Percentiles rank a stretch among this genome's conserved stretches.
Evolutionary conservation across 331 rosid species (phyloP).

Genomic region (Cydonia oblonga): DNA sequence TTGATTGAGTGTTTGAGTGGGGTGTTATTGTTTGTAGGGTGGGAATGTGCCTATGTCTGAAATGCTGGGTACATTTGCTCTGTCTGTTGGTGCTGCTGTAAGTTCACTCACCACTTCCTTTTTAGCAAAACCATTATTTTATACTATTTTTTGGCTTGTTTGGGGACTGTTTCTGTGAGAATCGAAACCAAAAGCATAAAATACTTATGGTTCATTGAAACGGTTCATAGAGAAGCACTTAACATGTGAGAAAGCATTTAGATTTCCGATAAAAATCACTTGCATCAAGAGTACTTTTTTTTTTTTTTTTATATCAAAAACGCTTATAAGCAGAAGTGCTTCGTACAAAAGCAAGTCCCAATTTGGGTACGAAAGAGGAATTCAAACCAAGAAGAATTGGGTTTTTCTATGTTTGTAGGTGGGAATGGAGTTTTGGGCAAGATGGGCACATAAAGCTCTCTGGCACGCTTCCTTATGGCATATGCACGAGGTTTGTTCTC

Average conservation of each 20-base stretch:
- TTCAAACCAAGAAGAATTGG: no score
- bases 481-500: slow-evolving; percentile 90
- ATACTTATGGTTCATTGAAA: no score
- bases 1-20: no score
- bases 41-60: slow-evolving; percentile 63
- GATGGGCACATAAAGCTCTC: slow-evolving; percentile 87
- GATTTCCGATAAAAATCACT: neutral
- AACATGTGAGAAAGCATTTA: neutral
- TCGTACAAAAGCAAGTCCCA: accelerated
- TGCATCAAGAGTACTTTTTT: no score
- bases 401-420: slow-evolving; percentile 32
- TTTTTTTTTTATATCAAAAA: no score
- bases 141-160: no score
- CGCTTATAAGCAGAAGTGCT: neutral
- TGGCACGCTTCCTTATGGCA: slow-evolving; percentile 94
- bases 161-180: no score
- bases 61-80: slow-evolving; percentile 85
- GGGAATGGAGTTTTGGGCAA: slow-evolving; percentile 97
- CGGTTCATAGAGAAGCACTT: no score
- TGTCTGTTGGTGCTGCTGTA: slow-evolving; percentile 79
- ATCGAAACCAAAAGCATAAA: no score
- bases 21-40: slow-evolving; percentile 51
- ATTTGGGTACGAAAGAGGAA: no score
- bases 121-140: neutral
- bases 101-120: slow-evolving; percentile 9